phyloP scores from a whole-genome alignment of 1,284 basidiomycete species.

The Cyathus pygmaeus region DNA sequence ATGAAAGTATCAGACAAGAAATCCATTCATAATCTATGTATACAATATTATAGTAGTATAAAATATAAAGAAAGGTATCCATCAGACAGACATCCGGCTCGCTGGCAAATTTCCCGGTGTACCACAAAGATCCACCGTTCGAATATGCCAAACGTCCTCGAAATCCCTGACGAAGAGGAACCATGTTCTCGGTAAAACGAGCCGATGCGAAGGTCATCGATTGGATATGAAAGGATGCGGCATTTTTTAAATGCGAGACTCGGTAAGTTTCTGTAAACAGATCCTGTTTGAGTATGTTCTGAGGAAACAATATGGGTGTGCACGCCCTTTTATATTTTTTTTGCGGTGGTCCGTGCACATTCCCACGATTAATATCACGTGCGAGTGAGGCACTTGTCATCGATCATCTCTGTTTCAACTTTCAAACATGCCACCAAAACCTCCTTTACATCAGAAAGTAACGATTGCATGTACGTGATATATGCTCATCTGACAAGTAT shows the following conservation, averaged over 20 bases:
- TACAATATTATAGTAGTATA: neutral
- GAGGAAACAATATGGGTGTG: slow-evolving; percentile 24
- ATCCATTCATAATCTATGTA: no score
- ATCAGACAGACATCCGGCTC: slow-evolving; percentile 82
- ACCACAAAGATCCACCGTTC: no score
- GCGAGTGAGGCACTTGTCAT: no score
- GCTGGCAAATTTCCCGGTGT: slow-evolving; percentile 57
- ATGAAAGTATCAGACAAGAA: no score
- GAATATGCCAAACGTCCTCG: slow-evolving; percentile 87
- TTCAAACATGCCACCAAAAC: no score
- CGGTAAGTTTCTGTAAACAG: slow-evolving; percentile 4
- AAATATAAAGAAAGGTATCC: slow-evolving; percentile 55
- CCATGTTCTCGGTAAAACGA: slow-evolving; percentile 84
- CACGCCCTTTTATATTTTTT: slow-evolving; percentile 32
- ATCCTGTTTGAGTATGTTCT: slow-evolving; percentile 55
- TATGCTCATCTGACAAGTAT: no score
- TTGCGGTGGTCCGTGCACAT: slow-evolving; percentile 42
- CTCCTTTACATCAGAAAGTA: no score
- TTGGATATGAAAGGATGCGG: slow-evolving; percentile 3
- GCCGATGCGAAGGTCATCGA: slow-evolving; percentile 56
- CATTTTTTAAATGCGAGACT: slow-evolving; percentile 3
- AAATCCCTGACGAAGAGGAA: slow-evolving; percentile 52
- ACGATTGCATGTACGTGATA: no score
- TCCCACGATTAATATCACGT: neutral
- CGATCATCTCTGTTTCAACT: no score